phyloP scores from a whole-genome alignment of 23 red algal genomes.

The Porphyridium purpureum region DNA sequence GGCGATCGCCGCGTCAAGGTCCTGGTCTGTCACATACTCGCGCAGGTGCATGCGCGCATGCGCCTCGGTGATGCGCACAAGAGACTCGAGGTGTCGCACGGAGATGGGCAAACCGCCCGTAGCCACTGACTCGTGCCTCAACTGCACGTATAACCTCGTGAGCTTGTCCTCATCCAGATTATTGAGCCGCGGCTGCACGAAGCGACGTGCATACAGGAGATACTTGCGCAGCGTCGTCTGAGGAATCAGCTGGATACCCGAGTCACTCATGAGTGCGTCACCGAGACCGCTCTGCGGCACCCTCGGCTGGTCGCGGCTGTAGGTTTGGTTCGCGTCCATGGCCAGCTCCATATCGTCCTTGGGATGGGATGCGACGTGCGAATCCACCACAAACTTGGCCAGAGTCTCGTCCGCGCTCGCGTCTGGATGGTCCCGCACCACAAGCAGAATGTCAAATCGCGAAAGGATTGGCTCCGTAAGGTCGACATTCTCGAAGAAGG shows the following conservation, averaged over 20 bases:
- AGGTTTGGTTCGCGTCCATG: conserved; percentile 5
- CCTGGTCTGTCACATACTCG: conserved; percentile 76
- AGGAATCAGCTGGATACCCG: conserved; percentile 37
- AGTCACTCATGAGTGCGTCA: not conserved
- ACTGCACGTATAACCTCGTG: conserved; percentile 68
- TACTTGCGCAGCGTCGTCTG: conserved; percentile 84
- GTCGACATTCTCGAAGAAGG: conserved; percentile 94
- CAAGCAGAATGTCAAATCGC: conserved; percentile 94
- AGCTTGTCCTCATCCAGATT: conserved; percentile 95
- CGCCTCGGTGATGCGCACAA: conserved; percentile 78
- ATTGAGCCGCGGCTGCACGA: conserved; percentile 47
- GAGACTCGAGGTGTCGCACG: conserved; percentile 92
- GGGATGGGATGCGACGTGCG: conserved; percentile 76
- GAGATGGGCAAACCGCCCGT: conserved; percentile 93
- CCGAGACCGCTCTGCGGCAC: not conserved
- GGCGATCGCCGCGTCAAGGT: conserved; percentile 80
- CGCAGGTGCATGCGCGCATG: conserved; percentile 84
- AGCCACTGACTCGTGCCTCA: conserved; percentile 67
- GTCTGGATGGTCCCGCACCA: conserved; percentile 82
- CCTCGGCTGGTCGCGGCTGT: not conserved
- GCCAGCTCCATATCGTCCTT: conserved; percentile 12
- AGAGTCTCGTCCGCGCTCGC: conserved; percentile 70
- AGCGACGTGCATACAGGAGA: conserved; percentile 52
- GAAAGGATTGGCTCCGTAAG: conserved; percentile 95
- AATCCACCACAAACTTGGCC: conserved; percentile 82